These are phyloP conservation scores for Catunica adiposa DNA, from an alignment of 2,329 filamentous ascomycete species.

Conservation along the genomic window DNA sequence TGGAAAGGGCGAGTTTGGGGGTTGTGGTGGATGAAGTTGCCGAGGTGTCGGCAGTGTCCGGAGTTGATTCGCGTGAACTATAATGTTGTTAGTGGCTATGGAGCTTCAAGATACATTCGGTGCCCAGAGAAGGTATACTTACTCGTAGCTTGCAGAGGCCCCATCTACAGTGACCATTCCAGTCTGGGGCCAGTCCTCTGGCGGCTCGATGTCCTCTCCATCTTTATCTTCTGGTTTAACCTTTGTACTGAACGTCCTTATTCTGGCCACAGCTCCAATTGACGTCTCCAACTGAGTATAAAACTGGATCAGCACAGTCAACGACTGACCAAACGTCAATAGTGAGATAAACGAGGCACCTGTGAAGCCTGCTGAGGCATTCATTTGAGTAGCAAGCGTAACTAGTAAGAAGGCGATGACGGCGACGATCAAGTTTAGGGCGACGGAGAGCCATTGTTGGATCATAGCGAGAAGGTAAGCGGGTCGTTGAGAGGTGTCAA, in stretches of 20 bases:
- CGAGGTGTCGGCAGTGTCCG: not conserved
- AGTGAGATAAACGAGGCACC: slow-evolving; percentile 26
- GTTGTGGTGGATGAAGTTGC: not conserved
- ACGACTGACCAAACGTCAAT: slow-evolving; percentile 21
- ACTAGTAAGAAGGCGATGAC: slow-evolving; percentile 29
- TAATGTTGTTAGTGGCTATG: not conserved
- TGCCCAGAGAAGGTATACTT: not conserved
- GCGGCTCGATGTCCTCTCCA: slow-evolving; percentile 15
- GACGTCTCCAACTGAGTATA: slow-evolving; percentile 22
- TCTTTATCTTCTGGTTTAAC: slow-evolving; percentile 17
- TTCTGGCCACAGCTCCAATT: slow-evolving; percentile 19
- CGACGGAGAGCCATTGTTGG: slow-evolving; percentile 39
- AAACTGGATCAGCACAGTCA: slow-evolving; percentile 20
- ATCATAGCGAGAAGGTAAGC: slow-evolving; percentile 40
- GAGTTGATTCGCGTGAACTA: not conserved
- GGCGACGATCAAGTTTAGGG: slow-evolving; percentile 33
- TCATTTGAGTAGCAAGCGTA: slow-evolving; percentile 28
- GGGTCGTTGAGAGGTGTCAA: slow-evolving; percentile 39
- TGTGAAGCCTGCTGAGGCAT: slow-evolving; percentile 23
- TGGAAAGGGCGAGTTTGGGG: slow-evolving; percentile 17
- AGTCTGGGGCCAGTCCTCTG: slow-evolving; percentile 20
- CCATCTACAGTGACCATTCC: slow-evolving; percentile 20
- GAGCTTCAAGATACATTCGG: not conserved
- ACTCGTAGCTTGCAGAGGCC: slow-evolving; percentile 23
- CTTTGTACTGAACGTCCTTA: slow-evolving; percentile 19